Evolutionary conservation across 2,329 filamentous ascomycete species (phyloP).

Genomic region (Colletotrichum noveboracense): DNA sequence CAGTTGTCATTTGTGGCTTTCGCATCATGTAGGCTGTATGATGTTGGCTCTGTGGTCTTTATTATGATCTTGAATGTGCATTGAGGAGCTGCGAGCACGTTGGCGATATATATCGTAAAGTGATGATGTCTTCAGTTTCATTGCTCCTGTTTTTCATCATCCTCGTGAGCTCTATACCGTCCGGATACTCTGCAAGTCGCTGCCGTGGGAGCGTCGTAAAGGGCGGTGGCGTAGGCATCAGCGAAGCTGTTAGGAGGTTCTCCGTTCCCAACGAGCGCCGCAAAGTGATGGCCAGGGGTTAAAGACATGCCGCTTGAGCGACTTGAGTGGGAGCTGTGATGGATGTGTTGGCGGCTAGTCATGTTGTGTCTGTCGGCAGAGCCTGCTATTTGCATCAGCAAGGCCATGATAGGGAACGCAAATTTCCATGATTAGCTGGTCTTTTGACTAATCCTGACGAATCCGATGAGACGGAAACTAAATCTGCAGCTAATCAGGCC

Average conservation of each 20-base stretch:
- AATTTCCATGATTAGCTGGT: fast-evolving
- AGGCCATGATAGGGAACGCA: not conserved
- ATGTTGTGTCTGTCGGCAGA: not conserved
- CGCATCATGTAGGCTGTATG: not conserved
- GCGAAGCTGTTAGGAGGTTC: fast-evolving
- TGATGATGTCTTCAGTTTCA: not conserved
- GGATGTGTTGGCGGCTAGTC: not conserved
- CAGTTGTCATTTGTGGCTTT: not conserved
- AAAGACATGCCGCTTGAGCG: too few relatives aligned
- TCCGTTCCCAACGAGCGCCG: not conserved
- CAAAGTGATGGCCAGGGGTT: too few relatives aligned
- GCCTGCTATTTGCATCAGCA: not conserved
- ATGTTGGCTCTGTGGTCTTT: not conserved
- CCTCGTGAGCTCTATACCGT: not conserved
- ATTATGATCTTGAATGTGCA: not conserved
- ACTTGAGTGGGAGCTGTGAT: not conserved
- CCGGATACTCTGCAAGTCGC: not conserved
- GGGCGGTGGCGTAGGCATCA: not conserved
- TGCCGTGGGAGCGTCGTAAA: not conserved
- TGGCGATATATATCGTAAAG: not conserved
- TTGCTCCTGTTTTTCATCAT: not conserved
- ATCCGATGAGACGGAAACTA: too few relatives aligned
- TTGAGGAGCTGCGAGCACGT: not conserved
- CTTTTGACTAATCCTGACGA: not conserved
- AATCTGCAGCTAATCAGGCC: too few relatives aligned